phyloP scores from a whole-genome alignment of 139 green algal species.

The Chlorella sorokiniana region DNA sequence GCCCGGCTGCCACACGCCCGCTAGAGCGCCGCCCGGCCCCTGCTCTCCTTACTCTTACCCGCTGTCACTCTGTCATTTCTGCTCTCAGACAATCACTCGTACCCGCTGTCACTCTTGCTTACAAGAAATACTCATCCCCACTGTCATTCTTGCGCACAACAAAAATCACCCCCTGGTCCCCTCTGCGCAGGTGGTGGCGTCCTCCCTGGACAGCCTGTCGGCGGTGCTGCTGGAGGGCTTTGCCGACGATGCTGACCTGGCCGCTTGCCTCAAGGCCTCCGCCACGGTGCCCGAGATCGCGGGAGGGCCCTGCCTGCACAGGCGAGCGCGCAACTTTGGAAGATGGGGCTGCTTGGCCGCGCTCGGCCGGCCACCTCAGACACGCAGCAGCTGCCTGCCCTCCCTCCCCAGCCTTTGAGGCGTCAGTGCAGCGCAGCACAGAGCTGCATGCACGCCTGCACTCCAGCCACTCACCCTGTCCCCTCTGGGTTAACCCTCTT shows the following conservation, averaged over 20 bases:
- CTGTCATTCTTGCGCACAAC: too few relatives aligned
- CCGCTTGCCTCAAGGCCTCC: slow-evolving; percentile 73
- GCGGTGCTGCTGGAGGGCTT: slow-evolving; percentile 73
- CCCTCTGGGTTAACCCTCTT: too few relatives aligned
- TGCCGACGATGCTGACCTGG: slow-evolving; percentile 65
- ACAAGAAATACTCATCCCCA: too few relatives aligned
- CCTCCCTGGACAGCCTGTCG: slow-evolving; percentile 66
- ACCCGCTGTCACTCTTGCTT: too few relatives aligned
- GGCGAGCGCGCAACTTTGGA: not conserved
- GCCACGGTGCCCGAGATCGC: slow-evolving; percentile 82
- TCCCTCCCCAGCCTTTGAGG: too few relatives aligned
- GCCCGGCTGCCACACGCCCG: not conserved
- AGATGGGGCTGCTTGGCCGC: not conserved
- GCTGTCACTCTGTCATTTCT: not conserved
- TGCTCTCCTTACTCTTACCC: not conserved
- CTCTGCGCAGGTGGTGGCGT: slow-evolving; percentile 68
- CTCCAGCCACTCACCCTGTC: not conserved
- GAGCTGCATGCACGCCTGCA: not conserved
- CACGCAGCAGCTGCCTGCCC: too few relatives aligned
- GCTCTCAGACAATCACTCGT: too few relatives aligned
- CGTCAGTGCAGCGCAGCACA: not conserved
- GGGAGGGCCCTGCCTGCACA: slow-evolving; percentile 56
- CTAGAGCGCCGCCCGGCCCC: not conserved
- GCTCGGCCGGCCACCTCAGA: too few relatives aligned
- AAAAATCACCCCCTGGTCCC: too few relatives aligned